Base-by-base conservation (phyloP, 441 rosid species). In the Gossypium gossypioides region DNA sequence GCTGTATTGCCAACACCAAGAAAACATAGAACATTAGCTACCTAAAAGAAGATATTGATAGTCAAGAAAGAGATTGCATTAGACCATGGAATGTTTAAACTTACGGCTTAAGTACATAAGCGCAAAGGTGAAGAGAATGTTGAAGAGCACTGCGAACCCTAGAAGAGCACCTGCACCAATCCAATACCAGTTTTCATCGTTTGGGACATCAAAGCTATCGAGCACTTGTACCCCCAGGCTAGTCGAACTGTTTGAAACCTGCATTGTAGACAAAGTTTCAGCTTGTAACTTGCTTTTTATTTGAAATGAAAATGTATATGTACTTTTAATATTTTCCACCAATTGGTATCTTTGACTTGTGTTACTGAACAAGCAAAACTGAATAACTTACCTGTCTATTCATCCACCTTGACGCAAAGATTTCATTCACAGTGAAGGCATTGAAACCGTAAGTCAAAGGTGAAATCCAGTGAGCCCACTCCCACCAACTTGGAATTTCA, bases 391-490 rank as follows among this genome's bases (percentile, higher is more conserved):
- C 97, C 77, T 0, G 2, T 84, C 78, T 76, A 73, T 89, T 79
- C 93, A 88, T 90, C 99, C 99, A 94, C 68, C 97, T 89, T 3
- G 96, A 86, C 51, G 97, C 87, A 77, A 70, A 74, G 77, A 94
- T 44, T 85, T 92, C 97, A 74, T 89, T 94, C 21, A 87, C 88
- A 6, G 82, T 24, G 0, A 92, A 46, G 59, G 94, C 91, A 76
- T 89, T 89, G 87, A 34, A 94, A 69, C 83, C 88, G 32, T 92
- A 94, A 5, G 87, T 46, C 76, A 94, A 13, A 27, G 99, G 99
- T 0, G 97, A 94, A 15, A 82, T 56, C 99, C 99, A 92, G 68
- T 89, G 85, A 57, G 83, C 93, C 99, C 97, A 94, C 4, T 69
- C 71, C 96, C 91, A 92, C 99, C 98, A 91, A 0, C 29, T 76